Evolutionary conservation across 768 basidiomycete species (phyloP).

Genomic region (Lentinula lateritia): DNA sequence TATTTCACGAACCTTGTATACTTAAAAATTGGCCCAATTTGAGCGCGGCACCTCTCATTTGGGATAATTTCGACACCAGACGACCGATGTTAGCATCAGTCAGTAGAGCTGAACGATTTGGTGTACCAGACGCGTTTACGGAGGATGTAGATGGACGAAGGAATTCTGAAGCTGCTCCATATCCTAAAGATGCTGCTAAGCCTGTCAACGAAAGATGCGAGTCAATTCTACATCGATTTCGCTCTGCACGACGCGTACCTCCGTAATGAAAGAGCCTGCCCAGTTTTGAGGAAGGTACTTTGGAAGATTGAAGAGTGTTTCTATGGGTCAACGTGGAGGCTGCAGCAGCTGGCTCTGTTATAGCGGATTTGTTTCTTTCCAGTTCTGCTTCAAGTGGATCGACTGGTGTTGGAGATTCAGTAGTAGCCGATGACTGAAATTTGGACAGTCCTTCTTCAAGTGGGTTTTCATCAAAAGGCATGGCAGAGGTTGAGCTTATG

Average conservation of each 20-base stretch:
- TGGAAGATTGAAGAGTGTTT: constrained; percentile 69
- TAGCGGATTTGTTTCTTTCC: background rate
- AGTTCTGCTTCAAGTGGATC: constrained; percentile 1
- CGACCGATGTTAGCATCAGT: constrained; percentile 88
- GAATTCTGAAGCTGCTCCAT: constrained; percentile 86
- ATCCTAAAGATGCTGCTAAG: constrained; percentile 82
- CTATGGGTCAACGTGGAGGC: constrained; percentile 9
- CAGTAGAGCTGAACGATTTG: constrained; percentile 61
- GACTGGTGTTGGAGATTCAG: background rate
- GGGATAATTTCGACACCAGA: constrained; percentile 85
- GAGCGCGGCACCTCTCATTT: constrained; percentile 94
- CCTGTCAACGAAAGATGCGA: constrained; percentile 39
- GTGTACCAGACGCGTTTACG: constrained; percentile 18
- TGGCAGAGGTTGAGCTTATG: background rate
- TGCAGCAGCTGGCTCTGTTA: constrained; percentile 9
- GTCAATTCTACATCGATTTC: background rate
- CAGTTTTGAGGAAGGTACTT: constrained; percentile 84
- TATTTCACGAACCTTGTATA: constrained; percentile 67
- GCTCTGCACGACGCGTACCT: constrained; percentile 38
- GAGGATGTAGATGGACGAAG: constrained; percentile 57
- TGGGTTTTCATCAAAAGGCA: background rate
- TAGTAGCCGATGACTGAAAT: background rate
- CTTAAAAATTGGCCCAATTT: constrained; percentile 97
- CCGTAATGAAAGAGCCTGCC: constrained; percentile 94
- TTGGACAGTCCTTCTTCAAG: background rate